A percentile compares a stretch with the other conserved stretches of the same genome.
phyloP scores from a whole-genome alignment of 2,329 filamentous ascomycete species.

The Cercospora zeae-maydis region DNA sequence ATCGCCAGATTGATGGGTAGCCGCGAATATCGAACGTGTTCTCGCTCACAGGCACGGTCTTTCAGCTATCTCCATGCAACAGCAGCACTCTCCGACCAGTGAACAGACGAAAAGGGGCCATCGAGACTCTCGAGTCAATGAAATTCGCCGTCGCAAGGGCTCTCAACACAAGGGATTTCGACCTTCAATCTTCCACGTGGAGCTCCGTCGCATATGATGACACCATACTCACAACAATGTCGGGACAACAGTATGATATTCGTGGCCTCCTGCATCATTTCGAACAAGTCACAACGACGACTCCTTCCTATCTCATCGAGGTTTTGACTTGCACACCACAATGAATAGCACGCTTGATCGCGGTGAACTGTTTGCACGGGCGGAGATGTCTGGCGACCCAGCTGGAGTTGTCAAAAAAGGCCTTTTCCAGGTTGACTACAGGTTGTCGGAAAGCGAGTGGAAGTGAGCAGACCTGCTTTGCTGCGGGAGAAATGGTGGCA shows the following conservation, averaged over 20 bases:
- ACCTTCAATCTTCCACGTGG: neutral
- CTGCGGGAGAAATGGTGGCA: neutral
- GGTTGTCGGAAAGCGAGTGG: neutral
- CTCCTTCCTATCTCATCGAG: neutral
- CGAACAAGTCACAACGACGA: neutral
- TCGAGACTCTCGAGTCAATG: constrained; percentile 1
- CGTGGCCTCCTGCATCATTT: neutral
- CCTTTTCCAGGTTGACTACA: neutral
- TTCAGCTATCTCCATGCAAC: neutral
- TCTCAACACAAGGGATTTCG: constrained; percentile 3
- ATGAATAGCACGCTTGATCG: neutral
- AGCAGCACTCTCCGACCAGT: neutral
- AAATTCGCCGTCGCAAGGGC: neutral
- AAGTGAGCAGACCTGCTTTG: neutral
- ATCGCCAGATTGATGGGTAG: neutral
- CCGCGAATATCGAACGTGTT: neutral
- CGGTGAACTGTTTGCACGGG: neutral
- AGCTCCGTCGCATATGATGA: neutral
- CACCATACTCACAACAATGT: neutral
- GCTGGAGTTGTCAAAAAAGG: neutral
- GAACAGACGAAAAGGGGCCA: neutral
- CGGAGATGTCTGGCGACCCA: neutral
- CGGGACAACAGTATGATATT: neutral
- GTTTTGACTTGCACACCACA: neutral
- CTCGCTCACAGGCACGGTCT: neutral